A percentile compares a stretch with the other conserved stretches of the same genome.
Conservation (phyloP, 2,329 filamentous ascomycete genomes). For the Thielaviopsis musarum region DNA sequence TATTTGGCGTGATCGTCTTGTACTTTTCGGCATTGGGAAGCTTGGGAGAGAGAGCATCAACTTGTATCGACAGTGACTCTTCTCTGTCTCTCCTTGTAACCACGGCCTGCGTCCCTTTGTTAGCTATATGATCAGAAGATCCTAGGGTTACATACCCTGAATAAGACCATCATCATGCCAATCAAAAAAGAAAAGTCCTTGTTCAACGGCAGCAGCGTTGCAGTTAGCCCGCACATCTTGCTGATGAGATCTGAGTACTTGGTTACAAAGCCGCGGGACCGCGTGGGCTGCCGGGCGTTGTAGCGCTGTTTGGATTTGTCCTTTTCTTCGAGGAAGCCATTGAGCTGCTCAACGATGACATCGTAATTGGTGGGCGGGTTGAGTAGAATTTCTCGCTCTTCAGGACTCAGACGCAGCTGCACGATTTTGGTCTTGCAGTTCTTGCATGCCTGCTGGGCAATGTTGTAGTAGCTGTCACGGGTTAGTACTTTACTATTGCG, state of each 20-base stretch:
- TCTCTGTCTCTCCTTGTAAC: constrained; percentile 7
- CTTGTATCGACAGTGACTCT: constrained; percentile 1
- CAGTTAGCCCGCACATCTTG: background rate
- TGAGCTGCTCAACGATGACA: background rate
- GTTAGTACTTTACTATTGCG: too few species aligned
- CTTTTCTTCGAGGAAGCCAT: background rate
- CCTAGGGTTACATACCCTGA: background rate
- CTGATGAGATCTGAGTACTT: background rate
- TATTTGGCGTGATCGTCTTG: background rate
- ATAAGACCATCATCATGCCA: constrained; percentile 8
- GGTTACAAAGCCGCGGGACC: background rate
- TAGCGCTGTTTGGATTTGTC: background rate
- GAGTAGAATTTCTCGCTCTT: constrained; percentile 1
- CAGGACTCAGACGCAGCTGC: constrained; percentile 1
- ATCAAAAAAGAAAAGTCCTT: constrained; percentile 5
- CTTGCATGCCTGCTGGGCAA: constrained; percentile 4
- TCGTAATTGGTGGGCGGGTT: background rate
- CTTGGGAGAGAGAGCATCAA: constrained; percentile 1
- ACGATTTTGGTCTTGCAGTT: constrained; percentile 7
- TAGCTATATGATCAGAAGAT: background rate
- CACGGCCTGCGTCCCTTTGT: background rate
- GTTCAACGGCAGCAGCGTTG: background rate
- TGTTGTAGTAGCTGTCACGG: constrained; percentile 5
- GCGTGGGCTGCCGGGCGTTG: background rate
- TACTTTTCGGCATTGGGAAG: constrained; percentile 1